phyloP scores from a whole-genome alignment of 495 filamentous ascomycete genomes.

The Choiromyces venosus region DNA sequence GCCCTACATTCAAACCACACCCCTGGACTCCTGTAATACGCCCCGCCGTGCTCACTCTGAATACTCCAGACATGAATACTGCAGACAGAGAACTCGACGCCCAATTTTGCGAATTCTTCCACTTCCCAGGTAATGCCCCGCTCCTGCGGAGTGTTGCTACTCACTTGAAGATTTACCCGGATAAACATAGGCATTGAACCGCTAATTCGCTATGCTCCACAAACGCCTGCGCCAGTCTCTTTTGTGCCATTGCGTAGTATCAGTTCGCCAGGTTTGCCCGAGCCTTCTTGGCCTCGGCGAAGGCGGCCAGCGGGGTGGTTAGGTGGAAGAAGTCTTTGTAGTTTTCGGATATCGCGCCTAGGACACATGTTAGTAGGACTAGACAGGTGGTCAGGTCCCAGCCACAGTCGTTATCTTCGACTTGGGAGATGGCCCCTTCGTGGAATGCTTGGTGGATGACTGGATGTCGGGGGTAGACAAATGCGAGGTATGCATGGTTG shows the following conservation, averaged over 20 bases:
- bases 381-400: constrained; percentile 45
- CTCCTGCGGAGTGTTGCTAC: constrained; percentile 40
- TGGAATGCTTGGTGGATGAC: constrained; percentile 22
- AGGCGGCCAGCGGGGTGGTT: constrained; percentile 23
- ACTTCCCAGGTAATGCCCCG: constrained; percentile 31
- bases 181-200: too few relatives aligned
- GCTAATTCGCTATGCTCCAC: constrained; percentile 43
- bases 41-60: constrained; percentile 42
- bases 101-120: constrained; percentile 31
- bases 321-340: constrained; percentile 41
- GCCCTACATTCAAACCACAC: constrained; percentile 26
- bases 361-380: constrained; percentile 43
- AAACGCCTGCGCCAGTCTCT: too few relatives aligned
- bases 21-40: constrained; percentile 37
- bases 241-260: constrained; percentile 44
- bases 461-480: constrained; percentile 20
- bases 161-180: too few relatives aligned
- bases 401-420: constrained; percentile 34
- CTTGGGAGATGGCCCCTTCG: constrained; percentile 11
- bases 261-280: constrained; percentile 41
- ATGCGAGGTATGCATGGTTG: constrained; percentile 12
- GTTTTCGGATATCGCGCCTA: constrained; percentile 44
- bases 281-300: constrained; percentile 35
- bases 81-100: too few relatives aligned
- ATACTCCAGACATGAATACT: too few relatives aligned